Evolutionary conservation across 306 rosid genomes (phyloP), one percentile per base, ranked within the genome.

Genomic region (Coriaria nepalensis): DNA sequence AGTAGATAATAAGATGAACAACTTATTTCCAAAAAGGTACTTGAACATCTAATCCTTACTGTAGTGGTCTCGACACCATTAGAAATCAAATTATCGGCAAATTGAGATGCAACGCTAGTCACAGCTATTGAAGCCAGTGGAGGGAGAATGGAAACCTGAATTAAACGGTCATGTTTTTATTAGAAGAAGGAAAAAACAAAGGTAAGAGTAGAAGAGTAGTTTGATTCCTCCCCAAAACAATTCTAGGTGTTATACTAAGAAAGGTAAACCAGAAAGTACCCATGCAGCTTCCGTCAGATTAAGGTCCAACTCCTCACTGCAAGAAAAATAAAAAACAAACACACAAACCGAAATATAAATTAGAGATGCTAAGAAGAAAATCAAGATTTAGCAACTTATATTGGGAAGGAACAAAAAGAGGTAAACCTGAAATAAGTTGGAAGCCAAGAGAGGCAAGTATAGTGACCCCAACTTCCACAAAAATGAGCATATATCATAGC

Each of bases 391-490:
- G 45, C 36, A 10, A 13, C 49, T 9, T 43, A 15, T 35, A 45
- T 7, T 3, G 29, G n/a, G 10, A n/a, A 52, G 14, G 39, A 29
- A 12, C 32, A 10, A 14, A 29, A 33, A 41, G 8, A 38, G 50
- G 34, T 33, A 4, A 47, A 90, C 98, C 98, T 85, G 52, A 90
- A 90, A 68, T 68, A 90, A 43, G 95, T 81, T 46, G 98, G 98
- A 53, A 90, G 82, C 98, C 98, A 90, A 52, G 98, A 76, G 43
- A 90, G 68, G 65, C 95, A 90, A 33, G 86, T 85, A 44, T 85
- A 90, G 76, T 85, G 95, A 71, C 98, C 98, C 95, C 95, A 90
- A 70, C 87, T 90, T 59, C 98, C 98, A 49, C 98, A 90, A 66
- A 90, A 90, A 64, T 90, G 98, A 66, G 82, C 68, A 65, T 90